phyloP scores from a whole-genome alignment of 345 rosid species.

The Moricandia arvensis region DNA sequence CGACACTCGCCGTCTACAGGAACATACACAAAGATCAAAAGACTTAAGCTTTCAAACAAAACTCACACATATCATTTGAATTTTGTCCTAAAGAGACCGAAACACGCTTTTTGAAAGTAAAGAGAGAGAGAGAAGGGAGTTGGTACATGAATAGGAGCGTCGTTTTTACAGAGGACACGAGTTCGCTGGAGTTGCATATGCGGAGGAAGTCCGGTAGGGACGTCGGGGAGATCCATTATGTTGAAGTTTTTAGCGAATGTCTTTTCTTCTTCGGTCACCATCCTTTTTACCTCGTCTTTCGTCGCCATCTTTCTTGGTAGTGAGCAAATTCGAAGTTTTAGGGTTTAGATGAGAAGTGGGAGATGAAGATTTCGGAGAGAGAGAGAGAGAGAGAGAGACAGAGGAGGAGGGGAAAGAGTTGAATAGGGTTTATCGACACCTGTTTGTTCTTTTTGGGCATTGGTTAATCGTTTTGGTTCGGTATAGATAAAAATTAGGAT shows the following conservation, averaged over 20 bases:
- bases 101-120: too few species aligned
- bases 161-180: slow-evolving; percentile 59
- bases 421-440: too few species aligned
- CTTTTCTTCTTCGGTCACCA: slow-evolving; percentile 24
- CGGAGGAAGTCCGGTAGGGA: slow-evolving; percentile 62
- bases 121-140: not conserved
- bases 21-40: slow-evolving; percentile 22
- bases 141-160: slow-evolving; percentile 71
- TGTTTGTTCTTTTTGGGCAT: too few species aligned
- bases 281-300: not conserved
- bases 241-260: slow-evolving; percentile 28
- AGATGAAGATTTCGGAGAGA: too few species aligned
- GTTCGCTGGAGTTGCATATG: slow-evolving; percentile 59
- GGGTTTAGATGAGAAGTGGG: too few species aligned
- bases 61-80: not conserved
- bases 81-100: too few species aligned
- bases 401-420: too few species aligned
- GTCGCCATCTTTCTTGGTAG: not conserved
- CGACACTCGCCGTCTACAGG: slow-evolving; percentile 12
- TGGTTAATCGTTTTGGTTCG: too few species aligned
- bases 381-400: too few species aligned
- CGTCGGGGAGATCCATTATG: slow-evolving; percentile 63
- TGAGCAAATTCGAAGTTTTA: not conserved
- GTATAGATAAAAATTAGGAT: too few species aligned
- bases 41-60: not conserved